Conservation (phyloP, 352 stramenopile species). For the Aphanomyces astaci region DNA sequence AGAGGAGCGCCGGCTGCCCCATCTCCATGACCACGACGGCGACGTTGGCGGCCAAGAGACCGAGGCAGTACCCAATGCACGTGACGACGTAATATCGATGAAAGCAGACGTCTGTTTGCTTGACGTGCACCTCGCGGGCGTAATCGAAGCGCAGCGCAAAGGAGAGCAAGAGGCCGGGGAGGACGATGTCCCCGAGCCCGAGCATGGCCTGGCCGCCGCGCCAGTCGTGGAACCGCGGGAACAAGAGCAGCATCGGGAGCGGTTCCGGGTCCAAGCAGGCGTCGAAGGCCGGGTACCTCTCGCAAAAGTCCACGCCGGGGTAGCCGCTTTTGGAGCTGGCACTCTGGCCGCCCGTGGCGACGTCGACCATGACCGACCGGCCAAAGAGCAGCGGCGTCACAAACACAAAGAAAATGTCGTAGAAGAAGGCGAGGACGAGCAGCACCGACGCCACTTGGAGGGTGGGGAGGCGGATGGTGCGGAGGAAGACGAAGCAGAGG, state of each 20-base stretch:
- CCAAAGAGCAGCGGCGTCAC: slow-evolving; percentile 86
- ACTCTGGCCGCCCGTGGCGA: slow-evolving; percentile 79
- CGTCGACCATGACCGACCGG: slow-evolving; percentile 93
- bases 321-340: slow-evolving; percentile 32
- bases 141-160: slow-evolving; percentile 94
- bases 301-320: slow-evolving; percentile 41
- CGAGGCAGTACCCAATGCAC: slow-evolving; percentile 91
- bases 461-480: slow-evolving; percentile 86
- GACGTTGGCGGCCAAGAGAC: slow-evolving; percentile 89
- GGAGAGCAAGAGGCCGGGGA: slow-evolving; percentile 92
- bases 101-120: not conserved
- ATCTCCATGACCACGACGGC: slow-evolving; percentile 88
- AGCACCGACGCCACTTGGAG: slow-evolving; percentile 88
- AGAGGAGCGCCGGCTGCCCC: slow-evolving; percentile 94
- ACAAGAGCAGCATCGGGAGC: slow-evolving; percentile 91
- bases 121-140: slow-evolving; percentile 26
- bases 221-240: slow-evolving; percentile 92
- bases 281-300: slow-evolving; percentile 64
- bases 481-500: slow-evolving; percentile 91
- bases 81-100: slow-evolving; percentile 74
- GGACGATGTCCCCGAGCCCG: slow-evolving; percentile 94
- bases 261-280: slow-evolving; percentile 62
- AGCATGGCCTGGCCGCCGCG: slow-evolving; percentile 87
- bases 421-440: slow-evolving; percentile 90
- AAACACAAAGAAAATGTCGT: slow-evolving; percentile 97